Percentiles rank a stretch among this genome's conserved stretches.
These are phyloP conservation scores for Macadamia integrifolia DNA, from an alignment of 164 flowering plant genomes.

Conservation along the genomic window DNA sequence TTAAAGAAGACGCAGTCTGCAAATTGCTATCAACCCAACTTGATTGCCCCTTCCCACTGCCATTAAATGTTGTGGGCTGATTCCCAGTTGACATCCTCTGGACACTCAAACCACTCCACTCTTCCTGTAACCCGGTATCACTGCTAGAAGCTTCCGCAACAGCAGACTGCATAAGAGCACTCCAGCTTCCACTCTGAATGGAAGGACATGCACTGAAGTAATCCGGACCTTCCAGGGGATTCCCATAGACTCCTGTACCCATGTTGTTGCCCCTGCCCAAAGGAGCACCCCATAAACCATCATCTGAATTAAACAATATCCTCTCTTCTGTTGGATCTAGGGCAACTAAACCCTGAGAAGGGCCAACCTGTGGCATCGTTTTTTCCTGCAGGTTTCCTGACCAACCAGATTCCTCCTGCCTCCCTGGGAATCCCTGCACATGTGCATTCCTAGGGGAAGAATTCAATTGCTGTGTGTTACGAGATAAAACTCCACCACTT, in stretches of 20 bases:
- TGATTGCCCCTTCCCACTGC: constrained; percentile 37
- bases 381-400: constrained; percentile 27
- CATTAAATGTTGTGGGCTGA: constrained; percentile 31
- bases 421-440: constrained; percentile 31
- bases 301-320: constrained; percentile 56
- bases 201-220: constrained; percentile 40
- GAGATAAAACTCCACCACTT: constrained; percentile 22
- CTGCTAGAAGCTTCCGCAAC: constrained; percentile 78
- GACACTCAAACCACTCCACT: constrained; percentile 75
- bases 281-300: constrained; percentile 46
- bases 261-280: constrained; percentile 25
- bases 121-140: constrained; percentile 66
- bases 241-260: constrained; percentile 33
- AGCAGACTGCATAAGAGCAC: constrained; percentile 97
- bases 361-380: constrained; percentile 24
- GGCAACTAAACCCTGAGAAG: constrained; percentile 35
- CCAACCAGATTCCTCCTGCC: constrained; percentile 37
- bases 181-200: constrained; percentile 84
- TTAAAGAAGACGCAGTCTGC: constrained; percentile 37
- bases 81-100: constrained; percentile 50
- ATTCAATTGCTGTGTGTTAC: constrained; percentile 27
- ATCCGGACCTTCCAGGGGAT: constrained; percentile 33
- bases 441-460: constrained; percentile 27
- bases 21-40: constrained; percentile 40
- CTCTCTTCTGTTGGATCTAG: constrained; percentile 72